Conservation (phyloP, 768 basidiomycete species). For the Cystobasidium onofrii region DNA sequence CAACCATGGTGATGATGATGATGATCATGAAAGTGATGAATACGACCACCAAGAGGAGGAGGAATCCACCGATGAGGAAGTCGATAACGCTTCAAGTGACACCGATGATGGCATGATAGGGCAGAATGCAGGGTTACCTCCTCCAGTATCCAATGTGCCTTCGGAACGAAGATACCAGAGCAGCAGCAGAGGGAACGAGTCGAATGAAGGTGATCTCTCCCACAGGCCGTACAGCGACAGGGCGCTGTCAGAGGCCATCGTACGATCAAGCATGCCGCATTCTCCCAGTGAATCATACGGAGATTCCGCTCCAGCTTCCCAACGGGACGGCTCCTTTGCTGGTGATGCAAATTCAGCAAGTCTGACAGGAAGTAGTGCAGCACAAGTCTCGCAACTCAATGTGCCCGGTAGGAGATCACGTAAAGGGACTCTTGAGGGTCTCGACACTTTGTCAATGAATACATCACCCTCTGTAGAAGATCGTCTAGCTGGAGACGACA, state of each 20-base stretch:
- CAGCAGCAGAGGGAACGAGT: not conserved
- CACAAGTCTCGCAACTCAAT: not conserved
- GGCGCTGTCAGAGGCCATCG: not conserved
- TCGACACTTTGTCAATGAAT: not conserved
- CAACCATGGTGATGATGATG: not conserved
- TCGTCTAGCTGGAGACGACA: not conserved
- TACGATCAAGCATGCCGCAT: not conserved
- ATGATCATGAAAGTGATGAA: not conserved
- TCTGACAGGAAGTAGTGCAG: constrained; percentile 6
- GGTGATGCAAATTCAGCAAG: not conserved
- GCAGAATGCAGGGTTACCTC: not conserved
- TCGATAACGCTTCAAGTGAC: not conserved
- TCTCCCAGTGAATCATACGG: constrained; percentile 7
- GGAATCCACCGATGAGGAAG: not conserved
- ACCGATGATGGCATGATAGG: not conserved
- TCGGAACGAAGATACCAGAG: not conserved
- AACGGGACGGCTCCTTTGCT: not conserved
- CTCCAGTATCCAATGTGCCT: not conserved
- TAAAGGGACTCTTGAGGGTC: not conserved
- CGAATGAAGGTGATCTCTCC: not conserved
- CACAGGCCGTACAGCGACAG: not conserved
- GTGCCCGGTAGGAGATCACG: not conserved
- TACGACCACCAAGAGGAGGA: not conserved
- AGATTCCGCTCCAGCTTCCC: not conserved
- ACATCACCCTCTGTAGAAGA: not conserved